These are phyloP conservation scores for Talaromyces islandicus DNA, from an alignment of 2,329 filamentous ascomycete genomes.

Conservation along the genomic window DNA sequence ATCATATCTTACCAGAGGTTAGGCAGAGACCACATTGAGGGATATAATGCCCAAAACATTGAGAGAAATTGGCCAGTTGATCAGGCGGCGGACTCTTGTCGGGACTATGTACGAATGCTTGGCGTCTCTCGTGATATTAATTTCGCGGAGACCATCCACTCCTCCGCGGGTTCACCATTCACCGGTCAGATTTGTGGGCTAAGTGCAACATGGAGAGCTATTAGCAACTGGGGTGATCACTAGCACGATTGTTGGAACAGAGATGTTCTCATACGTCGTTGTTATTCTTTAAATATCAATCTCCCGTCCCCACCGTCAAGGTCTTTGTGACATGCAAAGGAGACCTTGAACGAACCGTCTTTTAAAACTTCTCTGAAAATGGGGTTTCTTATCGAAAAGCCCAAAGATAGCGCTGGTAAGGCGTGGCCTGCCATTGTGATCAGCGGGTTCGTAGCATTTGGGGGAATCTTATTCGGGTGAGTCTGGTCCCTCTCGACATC, in stretches of 20 bases:
- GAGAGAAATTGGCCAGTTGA: background rate
- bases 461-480: constrained; percentile 4
- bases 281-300: background rate
- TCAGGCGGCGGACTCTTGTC: background rate
- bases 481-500: background rate
- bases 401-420: constrained; percentile 1
- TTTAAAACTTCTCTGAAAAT: background rate
- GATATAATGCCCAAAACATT: background rate
- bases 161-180: constrained; percentile 1
- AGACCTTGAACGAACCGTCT: background rate
- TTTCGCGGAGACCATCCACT: constrained; percentile 1
- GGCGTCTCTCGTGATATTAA: background rate
- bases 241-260: background rate
- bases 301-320: background rate
- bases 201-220: background rate
- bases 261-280: background rate
- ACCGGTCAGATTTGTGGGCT: background rate
- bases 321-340: background rate
- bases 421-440: constrained; percentile 6
- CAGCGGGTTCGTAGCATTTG: constrained; percentile 4
- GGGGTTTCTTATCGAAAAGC: constrained; percentile 1
- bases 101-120: background rate
- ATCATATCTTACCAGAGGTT: background rate
- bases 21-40: background rate
- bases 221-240: background rate